Evolutionary conservation across 2,329 filamentous ascomycete species (phyloP).

Genomic region (Trichoderma brevicompactum): DNA sequence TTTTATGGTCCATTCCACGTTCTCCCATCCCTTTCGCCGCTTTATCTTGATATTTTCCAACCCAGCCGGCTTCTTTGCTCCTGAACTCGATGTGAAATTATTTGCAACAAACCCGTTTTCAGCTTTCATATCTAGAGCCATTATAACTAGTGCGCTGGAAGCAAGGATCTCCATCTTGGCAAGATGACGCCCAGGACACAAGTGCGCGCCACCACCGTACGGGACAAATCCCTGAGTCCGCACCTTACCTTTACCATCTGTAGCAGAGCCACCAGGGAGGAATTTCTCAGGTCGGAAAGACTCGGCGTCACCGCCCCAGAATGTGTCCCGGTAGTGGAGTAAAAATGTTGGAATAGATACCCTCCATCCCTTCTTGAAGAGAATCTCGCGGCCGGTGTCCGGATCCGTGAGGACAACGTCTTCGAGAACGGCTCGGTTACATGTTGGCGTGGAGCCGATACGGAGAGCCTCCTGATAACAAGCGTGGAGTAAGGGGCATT

Average conservation of each 20-base stretch:
- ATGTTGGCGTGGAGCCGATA: constrained; percentile 3
- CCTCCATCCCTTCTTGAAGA: constrained; percentile 5
- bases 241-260: not conserved
- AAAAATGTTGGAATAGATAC: constrained; percentile 18
- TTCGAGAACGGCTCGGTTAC: constrained; percentile 18
- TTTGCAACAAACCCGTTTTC: not conserved
- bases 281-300: constrained; percentile 6
- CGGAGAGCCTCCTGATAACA: constrained; percentile 19
- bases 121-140: constrained; percentile 2
- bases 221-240: constrained; percentile 12
- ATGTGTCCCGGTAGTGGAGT: not conserved
- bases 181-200: constrained; percentile 16
- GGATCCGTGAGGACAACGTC: constrained; percentile 5
- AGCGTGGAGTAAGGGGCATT: not conserved
- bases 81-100: not conserved
- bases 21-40: not conserved
- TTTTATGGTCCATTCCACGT: not conserved
- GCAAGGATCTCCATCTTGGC: constrained; percentile 19
- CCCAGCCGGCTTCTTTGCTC: not conserved
- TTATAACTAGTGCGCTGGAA: not conserved
- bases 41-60: not conserved
- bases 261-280: constrained; percentile 1
- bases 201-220: constrained; percentile 16
- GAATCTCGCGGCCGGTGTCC: not conserved
- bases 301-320: constrained; percentile 16